A percentile compares a stretch with the other conserved stretches of the same genome.
Conservation (phyloP, 371 early-diverging fungal genomes). For the Mucor velutinosus region DNA sequence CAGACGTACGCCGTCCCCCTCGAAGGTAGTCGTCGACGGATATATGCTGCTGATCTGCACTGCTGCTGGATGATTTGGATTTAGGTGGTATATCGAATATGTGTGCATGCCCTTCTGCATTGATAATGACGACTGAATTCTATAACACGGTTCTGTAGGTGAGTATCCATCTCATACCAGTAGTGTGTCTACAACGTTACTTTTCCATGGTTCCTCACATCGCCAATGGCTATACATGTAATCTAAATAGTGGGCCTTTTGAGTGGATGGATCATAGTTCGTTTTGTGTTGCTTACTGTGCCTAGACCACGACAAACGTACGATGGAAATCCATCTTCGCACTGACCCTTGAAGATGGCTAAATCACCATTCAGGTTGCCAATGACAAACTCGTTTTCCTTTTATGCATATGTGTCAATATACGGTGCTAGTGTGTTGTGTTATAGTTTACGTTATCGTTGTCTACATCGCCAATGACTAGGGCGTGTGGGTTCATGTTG, state of each 20-base stretch:
- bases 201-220: constrained; percentile 65
- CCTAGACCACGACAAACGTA: constrained; percentile 63
- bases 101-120: constrained; percentile 70
- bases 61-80: not conserved
- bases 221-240: constrained; percentile 70
- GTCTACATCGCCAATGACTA: constrained; percentile 83
- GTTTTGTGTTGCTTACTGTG: constrained; percentile 44
- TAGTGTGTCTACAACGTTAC: constrained; percentile 15
- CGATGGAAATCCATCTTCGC: constrained; percentile 54
- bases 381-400: constrained; percentile 85
- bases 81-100: constrained; percentile 60
- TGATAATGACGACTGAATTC: constrained; percentile 68
- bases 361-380: constrained; percentile 79
- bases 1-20: constrained; percentile 43
- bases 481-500: constrained; percentile 80
- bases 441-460: constrained; percentile 67
- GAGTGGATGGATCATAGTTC: not conserved
- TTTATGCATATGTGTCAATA: not conserved
- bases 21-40: constrained; percentile 43
- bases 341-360: constrained; percentile 78
- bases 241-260: constrained; percentile 45
- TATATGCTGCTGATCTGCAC: constrained; percentile 26
- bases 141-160: not conserved
- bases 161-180: not conserved
- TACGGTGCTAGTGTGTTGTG: not conserved